These are phyloP conservation scores for Candida takata DNA, from an alignment of 805 yeast species.

Conservation along the genomic window DNA sequence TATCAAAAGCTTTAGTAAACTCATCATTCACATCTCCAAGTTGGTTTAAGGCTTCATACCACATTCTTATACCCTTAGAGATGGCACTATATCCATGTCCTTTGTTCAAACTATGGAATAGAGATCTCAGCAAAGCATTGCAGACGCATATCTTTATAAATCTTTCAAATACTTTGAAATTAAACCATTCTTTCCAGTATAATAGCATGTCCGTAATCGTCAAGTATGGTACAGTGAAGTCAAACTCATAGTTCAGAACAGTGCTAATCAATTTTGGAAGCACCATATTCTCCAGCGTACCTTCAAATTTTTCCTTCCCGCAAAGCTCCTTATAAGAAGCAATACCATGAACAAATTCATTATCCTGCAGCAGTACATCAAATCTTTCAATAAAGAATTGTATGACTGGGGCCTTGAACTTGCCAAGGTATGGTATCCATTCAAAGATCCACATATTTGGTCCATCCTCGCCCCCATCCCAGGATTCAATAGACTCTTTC, in stretches of 20 bases:
- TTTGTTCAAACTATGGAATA: conserved; percentile 7
- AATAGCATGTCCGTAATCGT: conserved; percentile 15
- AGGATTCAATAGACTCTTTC: conserved; percentile 25
- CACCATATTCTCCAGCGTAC: conserved; percentile 14
- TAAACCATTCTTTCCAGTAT: conserved; percentile 21
- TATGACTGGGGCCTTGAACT: conserved; percentile 13
- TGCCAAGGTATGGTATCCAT: conserved; percentile 28
- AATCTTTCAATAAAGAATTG: conserved; percentile 20
- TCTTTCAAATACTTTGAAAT: conserved; percentile 11
- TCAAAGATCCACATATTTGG: conserved; percentile 31
- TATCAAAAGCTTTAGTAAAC: conserved; percentile 22
- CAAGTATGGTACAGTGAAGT: conserved; percentile 15
- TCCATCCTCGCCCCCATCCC: conserved; percentile 24
- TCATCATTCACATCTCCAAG: conserved; percentile 16
- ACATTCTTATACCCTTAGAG: conserved; percentile 25
- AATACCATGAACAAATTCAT: conserved; percentile 16
- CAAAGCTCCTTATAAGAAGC: conserved; percentile 28
- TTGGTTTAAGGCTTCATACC: conserved; percentile 20
- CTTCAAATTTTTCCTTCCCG: conserved; percentile 19
- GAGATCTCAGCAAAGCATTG: conserved; percentile 21
- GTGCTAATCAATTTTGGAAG: conserved; percentile 18
- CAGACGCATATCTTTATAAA: conserved; percentile 31
- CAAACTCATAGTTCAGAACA: conserved; percentile 3
- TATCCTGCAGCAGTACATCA: conserved; percentile 10
- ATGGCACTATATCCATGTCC: conserved; percentile 5